Evolutionary conservation across 345 rosid genomes (phyloP), one percentile per base, ranked within the genome.

Genomic region (Pugionium dolabratum): DNA sequence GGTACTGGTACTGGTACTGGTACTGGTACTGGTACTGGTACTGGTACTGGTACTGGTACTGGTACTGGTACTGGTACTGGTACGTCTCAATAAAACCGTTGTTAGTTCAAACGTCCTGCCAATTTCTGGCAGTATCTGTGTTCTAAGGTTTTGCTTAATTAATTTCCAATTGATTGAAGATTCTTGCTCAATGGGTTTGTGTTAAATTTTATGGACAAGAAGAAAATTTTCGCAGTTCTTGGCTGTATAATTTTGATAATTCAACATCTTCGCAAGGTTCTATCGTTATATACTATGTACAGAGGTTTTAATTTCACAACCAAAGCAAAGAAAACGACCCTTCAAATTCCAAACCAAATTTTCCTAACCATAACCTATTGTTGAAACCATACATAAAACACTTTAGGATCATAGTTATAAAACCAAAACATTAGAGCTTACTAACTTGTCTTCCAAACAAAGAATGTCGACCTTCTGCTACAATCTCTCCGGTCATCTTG

Each of bases 401-500:
- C 9, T n/a, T 42, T 1, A 41, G 9, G 31, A 60, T 40, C 7
- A 30, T 1, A 30, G 34, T 4, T 62, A 46, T 3, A 55, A 4
- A 3, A 49, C 18, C 25, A 46, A 40, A 50, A 48, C 6, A 50
- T 70, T 59, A 88, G 79, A 93, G 82, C 72, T 88, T 88, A 83
- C 95, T 93, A 66, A 72, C 45, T 63, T 71, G 83, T 65, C 62
- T 76, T 35, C 88, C 88, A 64, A 84, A 90, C 84, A 86, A 42
- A 4, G 97, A 93, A 81, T 93, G 98, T 9, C 97, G 88, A 51
- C 96, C 97, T 84, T 93, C 97, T 0, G 98, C 98, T 34, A 93
- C 78, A 47, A 86, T 46, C 82, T 90, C 95, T 9, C 96, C 96
- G 0, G 89, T 88, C 42, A 48, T 69, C 69, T 86, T 88, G 78